A percentile compares a stretch with the other conserved stretches of the same genome.
phyloP scores from a whole-genome alignment of 1,139 yeast genomes.

The Arxiozyma telluris region DNA sequence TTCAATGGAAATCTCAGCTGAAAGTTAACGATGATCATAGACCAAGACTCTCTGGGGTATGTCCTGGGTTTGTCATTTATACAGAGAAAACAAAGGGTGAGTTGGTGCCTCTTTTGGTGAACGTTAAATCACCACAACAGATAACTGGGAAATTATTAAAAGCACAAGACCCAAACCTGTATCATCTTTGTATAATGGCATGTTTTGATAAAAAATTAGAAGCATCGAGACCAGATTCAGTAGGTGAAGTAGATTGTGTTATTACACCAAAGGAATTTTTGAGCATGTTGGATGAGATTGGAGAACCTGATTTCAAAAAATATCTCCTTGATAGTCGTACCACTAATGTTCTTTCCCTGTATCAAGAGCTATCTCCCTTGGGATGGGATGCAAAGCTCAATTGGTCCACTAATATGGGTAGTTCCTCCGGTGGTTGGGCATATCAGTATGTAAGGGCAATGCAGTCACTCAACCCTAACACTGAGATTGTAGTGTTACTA shows the following conservation, averaged over 20 bases:
- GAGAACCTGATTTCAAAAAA: constrained; percentile 32
- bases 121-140: constrained; percentile 85
- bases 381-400: constrained; percentile 33
- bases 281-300: constrained; percentile 52
- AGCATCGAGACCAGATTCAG: constrained; percentile 73
- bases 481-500: constrained; percentile 27
- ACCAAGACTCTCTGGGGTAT: constrained; percentile 49
- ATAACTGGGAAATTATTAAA: constrained; percentile 77
- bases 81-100: constrained; percentile 94
- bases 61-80: constrained; percentile 97
- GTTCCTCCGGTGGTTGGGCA: constrained; percentile 88
- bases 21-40: constrained; percentile 7
- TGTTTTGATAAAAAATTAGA: constrained; percentile 95
- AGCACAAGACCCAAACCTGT: constrained; percentile 35
- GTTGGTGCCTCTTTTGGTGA: constrained; percentile 51
- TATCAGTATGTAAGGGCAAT: constrained; percentile 44
- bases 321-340: constrained; percentile 20
- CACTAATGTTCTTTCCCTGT: constrained; percentile 3
- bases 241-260: constrained; percentile 80
- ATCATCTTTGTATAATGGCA: constrained; percentile 87
- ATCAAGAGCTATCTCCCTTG: constrained; percentile 16
- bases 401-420: constrained; percentile 72
- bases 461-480: constrained; percentile 23
- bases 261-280: constrained; percentile 83
- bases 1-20: constrained; percentile 22